A percentile compares a stretch with the other conserved stretches of the same genome.
These are phyloP conservation scores for Casuarina cunninghamiana DNA, from an alignment of 306 rosid genomes.

Conservation along the genomic window DNA sequence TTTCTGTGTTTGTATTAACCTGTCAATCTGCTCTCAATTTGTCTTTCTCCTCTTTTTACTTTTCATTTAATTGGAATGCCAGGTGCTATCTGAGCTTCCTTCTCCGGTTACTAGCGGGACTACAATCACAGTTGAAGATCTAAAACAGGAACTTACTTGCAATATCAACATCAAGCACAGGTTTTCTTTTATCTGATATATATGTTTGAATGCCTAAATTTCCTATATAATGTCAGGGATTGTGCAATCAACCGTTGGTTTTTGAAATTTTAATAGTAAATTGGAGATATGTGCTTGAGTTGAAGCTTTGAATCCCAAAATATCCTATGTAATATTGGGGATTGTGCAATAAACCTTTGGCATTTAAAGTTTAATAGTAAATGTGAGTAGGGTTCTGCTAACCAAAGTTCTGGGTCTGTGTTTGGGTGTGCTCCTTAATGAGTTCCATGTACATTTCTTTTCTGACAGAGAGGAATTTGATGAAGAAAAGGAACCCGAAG, in stretches of 20 bases:
- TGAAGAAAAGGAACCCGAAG: slow-evolving; percentile 98
- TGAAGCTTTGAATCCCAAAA: too few species aligned
- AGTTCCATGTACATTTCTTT: slow-evolving; percentile 9
- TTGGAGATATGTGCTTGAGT: background rate
- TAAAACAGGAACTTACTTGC: slow-evolving; percentile 84
- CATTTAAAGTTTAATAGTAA: too few species aligned
- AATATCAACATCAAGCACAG: slow-evolving; percentile 87
- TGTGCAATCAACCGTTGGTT: background rate
- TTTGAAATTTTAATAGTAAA: background rate
- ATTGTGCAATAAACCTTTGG: too few species aligned
- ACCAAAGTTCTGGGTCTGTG: background rate
- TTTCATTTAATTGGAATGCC: slow-evolving; percentile 1
- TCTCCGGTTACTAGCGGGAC: slow-evolving; percentile 80
- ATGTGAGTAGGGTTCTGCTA: too few species aligned
- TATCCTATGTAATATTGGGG: background rate
- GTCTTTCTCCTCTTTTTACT: background rate
- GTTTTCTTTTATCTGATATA: slow-evolving; percentile 36
- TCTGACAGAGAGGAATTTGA: slow-evolving; percentile 84
- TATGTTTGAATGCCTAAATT: background rate
- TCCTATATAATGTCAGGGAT: background rate
- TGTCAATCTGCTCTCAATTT: slow-evolving; percentile 13
- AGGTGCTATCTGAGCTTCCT: slow-evolving; percentile 91
- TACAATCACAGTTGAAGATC: slow-evolving; percentile 76
- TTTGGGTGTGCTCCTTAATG: slow-evolving; percentile 2
- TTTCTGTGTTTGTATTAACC: slow-evolving; percentile 14